Evolutionary conservation across 495 filamentous ascomycete genomes (phyloP), one percentile per base, ranked within the genome.

Genomic region (Aspergillus taichungensis): DNA sequence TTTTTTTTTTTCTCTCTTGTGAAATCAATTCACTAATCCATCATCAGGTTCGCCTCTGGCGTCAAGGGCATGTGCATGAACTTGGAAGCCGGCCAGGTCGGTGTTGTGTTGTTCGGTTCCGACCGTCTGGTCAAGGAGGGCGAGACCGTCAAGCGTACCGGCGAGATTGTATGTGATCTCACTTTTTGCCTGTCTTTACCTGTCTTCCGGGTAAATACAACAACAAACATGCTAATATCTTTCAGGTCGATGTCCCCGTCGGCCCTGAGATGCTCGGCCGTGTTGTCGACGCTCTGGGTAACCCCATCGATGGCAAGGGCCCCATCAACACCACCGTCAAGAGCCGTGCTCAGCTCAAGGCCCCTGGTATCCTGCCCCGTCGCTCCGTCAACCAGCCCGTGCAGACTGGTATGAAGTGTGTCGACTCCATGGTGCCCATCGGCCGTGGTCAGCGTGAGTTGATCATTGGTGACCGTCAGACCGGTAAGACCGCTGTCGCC

Each of bases 41-140:
- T 67, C 42, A 34, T 52, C 49, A 95, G 92, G 79, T 98, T 98
- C 78, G 88, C 92, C 60, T 98, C 92, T 55, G 92, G 92, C 71
- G 92, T 98, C 66, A 96, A 96, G 82, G 92, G 92, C 69, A 98
- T 98, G 92, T 97, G 94, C 86, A 95, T 98, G 90, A 98, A 98
- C 83, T 80, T 98, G 68, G 92, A 98, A 76, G 92, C 92, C 69
- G 92, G 92, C 71, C 94, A 97, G 75, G 92, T 98, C 72, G 92
- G 92, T 95, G 92, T 98, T 57, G 92, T 98, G 80, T 83, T 98
- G 57, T 98, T 98, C 77, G 92, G 92, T 80, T 97, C 92, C 62
- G 92, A 98, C 77, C 90, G 92, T 87, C 82, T 95, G 61, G 92
- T 98, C 78, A 94, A 89, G 80, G 94, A 98, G 74, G 92, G 92